Percentiles rank a stretch among this genome's conserved stretches.
These are phyloP conservation scores for Panaeolus cyanescens DNA, from an alignment of 768 basidiomycete genomes.

Conservation along the genomic window DNA sequence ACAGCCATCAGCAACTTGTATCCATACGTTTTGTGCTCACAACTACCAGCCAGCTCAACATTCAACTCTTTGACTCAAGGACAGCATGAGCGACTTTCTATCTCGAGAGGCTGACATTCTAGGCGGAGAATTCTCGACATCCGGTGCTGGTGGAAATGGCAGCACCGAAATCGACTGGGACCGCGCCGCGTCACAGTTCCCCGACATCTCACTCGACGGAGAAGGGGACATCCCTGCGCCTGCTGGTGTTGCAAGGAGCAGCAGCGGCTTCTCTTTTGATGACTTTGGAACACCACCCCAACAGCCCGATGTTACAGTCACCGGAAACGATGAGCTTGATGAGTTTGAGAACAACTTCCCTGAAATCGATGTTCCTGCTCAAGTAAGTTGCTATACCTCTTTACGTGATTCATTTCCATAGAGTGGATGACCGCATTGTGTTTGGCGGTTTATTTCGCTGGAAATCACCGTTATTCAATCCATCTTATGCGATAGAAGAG, in stretches of 20 bases:
- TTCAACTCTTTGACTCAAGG: neutral
- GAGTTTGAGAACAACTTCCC: slow-evolving; percentile 88
- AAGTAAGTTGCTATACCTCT: slow-evolving; percentile 26
- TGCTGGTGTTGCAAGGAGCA: slow-evolving; percentile 28
- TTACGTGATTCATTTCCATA: neutral
- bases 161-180: slow-evolving; percentile 79
- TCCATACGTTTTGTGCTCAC: neutral
- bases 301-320: slow-evolving; percentile 69
- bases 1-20: neutral
- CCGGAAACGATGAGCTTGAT: slow-evolving; percentile 83
- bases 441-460: neutral
- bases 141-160: slow-evolving; percentile 22
- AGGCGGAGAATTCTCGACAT: slow-evolving; percentile 28
- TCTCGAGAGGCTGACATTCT: slow-evolving; percentile 9
- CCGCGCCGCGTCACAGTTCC: slow-evolving; percentile 79
- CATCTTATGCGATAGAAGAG: neutral
- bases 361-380: slow-evolving; percentile 57
- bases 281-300: slow-evolving; percentile 56
- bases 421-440: neutral
- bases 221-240: slow-evolving; percentile 52
- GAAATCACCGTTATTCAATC: neutral
- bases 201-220: slow-evolving; percentile 80
- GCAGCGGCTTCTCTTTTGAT: slow-evolving; percentile 63
- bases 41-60: neutral
- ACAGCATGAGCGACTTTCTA: slow-evolving; percentile 24